Evolutionary conservation across 2,329 filamentous ascomycete genomes (phyloP), one percentile per base, ranked within the genome.

Genomic region (Colletotrichum shisoi): DNA sequence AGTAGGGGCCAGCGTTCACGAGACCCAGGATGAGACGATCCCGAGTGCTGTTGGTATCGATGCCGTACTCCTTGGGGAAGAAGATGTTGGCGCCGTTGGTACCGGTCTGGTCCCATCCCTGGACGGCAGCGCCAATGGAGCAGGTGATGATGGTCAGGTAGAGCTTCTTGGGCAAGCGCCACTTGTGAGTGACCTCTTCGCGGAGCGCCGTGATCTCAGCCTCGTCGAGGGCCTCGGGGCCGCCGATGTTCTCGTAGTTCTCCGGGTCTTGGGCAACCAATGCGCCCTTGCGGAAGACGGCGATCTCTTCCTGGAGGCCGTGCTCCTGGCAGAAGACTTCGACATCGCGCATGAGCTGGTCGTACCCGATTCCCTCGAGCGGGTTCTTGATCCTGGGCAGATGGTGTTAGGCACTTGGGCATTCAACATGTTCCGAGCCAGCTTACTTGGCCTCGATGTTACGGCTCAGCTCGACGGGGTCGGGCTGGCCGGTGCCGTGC

Each of bases 221-320:
- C 17, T 88, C 82, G 62, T 82, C 79, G 2, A 94, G 82, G 12
- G 86, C 84, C 57, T 85, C 79, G 60, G 85, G 79, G 70, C 85
- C 84, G 4, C 76, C 78, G 46, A 93, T 82, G 40, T 83, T 79
- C 64, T 91, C 89, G 74, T 80, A 91, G 37, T 82, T 81, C 9
- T 80, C 79, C 0, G 90, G 90, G 71, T 89, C 87, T 75, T 92
- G 90, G 3, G 91, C 91, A 19, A 93, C 85, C 12, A 94, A 81
- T 3, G 91, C 92, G 40, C 90, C 91, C 72, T 89, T 89, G 58
- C 85, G 82, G 58, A 93, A 82, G 17, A 90, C 74, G 3, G 80
- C 78, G 3, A 87, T 77, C 70, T 89, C 83, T 61, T 89, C 85
- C 2, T 79, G 76, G 31, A 93, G 81, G 27, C 82, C 82, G 71